Conservation (phyloP, 148 eudicot genomes). For the Spergularia bocconei region DNA sequence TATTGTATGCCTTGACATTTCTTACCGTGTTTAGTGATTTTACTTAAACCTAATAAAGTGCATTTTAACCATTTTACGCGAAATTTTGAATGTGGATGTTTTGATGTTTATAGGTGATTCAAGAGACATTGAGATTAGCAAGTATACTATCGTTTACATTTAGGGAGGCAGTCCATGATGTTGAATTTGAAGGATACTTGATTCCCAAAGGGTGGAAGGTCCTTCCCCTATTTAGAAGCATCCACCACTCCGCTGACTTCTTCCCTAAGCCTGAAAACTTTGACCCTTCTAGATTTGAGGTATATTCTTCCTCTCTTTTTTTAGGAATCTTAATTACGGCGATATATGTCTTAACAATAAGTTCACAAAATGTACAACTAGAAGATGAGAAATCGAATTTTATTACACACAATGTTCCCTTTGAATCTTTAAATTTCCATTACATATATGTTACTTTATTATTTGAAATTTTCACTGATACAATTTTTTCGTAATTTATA, state of each 20-base stretch:
- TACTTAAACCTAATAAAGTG: too few species aligned
- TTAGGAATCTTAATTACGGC: too few species aligned
- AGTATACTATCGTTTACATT: slow-evolving; percentile 86
- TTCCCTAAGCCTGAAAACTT: slow-evolving; percentile 77
- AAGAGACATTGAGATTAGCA: slow-evolving; percentile 80
- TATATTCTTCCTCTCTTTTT: background rate
- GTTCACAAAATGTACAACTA: too few species aligned
- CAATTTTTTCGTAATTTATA: too few species aligned
- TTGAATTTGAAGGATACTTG: slow-evolving; percentile 68
- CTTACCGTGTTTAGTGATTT: too few species aligned
- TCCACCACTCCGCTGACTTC: slow-evolving; percentile 65
- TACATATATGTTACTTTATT: background rate
- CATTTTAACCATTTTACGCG: too few species aligned
- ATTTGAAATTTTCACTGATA: too few species aligned
- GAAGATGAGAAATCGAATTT: background rate
- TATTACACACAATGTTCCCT: background rate
- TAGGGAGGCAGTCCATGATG: slow-evolving; percentile 85
- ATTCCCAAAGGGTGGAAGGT: slow-evolving; percentile 97
- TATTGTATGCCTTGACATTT: too few species aligned
- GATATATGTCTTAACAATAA: too few species aligned
- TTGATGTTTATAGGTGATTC: slow-evolving; percentile 50
- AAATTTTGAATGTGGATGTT: background rate
- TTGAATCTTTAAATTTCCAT: background rate
- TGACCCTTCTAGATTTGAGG: slow-evolving; percentile 95
- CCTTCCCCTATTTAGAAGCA: slow-evolving; percentile 79